Conservation (phyloP, 768 basidiomycete species). For the Trametes meyenii region DNA sequence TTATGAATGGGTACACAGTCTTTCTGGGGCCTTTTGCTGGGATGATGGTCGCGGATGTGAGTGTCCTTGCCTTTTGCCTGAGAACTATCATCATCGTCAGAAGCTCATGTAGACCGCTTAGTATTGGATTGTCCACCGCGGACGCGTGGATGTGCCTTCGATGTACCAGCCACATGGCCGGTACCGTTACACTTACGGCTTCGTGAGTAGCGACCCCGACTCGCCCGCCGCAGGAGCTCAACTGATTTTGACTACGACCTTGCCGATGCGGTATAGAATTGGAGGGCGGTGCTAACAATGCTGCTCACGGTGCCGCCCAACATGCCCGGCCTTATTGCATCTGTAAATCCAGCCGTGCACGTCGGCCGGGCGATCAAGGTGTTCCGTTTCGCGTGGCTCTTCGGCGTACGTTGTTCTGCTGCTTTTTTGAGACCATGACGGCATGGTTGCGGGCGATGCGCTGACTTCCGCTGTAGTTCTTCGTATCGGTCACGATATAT, state of each 20-base stretch:
- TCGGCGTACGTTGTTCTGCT: slow-evolving; percentile 59
- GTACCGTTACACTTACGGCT: slow-evolving; percentile 76
- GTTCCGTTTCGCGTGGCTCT: slow-evolving; percentile 77
- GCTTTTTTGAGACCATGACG: not conserved
- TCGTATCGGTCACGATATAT: slow-evolving; percentile 40
- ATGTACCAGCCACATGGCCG: slow-evolving; percentile 82
- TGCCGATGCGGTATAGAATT: slow-evolving; percentile 56
- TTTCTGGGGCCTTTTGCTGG: slow-evolving; percentile 87
- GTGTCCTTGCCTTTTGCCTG: slow-evolving; percentile 28
- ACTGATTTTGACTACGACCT: not conserved
- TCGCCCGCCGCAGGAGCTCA: too few relatives aligned
- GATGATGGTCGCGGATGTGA: slow-evolving; percentile 62
- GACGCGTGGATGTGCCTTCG: slow-evolving; percentile 77
- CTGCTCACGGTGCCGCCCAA: slow-evolving; percentile 69
- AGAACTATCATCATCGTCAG: not conserved
- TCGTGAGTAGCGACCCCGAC: slow-evolving; percentile 47
- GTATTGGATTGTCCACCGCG: slow-evolving; percentile 78
- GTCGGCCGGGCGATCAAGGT: slow-evolving; percentile 60
- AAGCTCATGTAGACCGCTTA: slow-evolving; percentile 29
- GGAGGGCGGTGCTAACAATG: slow-evolving; percentile 74
- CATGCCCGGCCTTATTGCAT: slow-evolving; percentile 76
- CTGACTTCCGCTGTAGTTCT: slow-evolving; percentile 30
- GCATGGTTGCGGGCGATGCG: too few relatives aligned
- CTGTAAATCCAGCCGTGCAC: slow-evolving; percentile 65
- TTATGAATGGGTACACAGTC: slow-evolving; percentile 84